Evolutionary conservation across 2,329 filamentous ascomycete genomes (phyloP), one percentile per base, ranked within the genome.

Genomic region (Verticillium nubilum): DNA sequence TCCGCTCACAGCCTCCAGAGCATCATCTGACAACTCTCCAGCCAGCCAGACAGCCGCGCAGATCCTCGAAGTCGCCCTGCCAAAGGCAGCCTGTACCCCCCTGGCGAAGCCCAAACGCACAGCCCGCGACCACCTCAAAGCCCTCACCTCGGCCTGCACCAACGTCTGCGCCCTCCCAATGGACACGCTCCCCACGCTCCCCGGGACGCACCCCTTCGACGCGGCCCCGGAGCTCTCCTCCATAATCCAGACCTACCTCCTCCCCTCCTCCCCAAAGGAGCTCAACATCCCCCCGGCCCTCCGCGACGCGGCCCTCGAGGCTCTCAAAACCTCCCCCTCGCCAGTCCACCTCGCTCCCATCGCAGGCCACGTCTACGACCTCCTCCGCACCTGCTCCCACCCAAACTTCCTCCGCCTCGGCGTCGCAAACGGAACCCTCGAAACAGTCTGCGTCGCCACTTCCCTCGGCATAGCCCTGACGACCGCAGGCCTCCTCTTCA

Each of bases 381-480:
- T 80, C 29, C 72, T 80, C 19, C 74, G 73, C 60, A 78, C 76
- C 67, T 80, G 78, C 70, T 80, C 78, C 23, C 73, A 80, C 65
- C 73, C 79, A 58, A 76, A 79, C 67, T 80, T 85, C 63, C 72
- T 83, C 53, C 78, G 81, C 42, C 73, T 85, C 6, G 82, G 81
- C 61, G 77, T 83, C 33, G 80, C 76, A 65, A 83, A 80, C 65
- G 78, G 78, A 37, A 80, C 78, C 2, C 76, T 78, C 57, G 78
- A 80, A 67, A 80, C 78, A 2, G 64, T 80, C 12, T 80, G 78
- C 68, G 73, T 78, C 29, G 77, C 77, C 1, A 80, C 77, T 1
- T 65, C 71, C 1, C 67, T 79, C 7, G 78, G 78, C 6, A 74
- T 79, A 31, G 67, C 68, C n/a, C 69, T 75, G 26, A 76, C 76